Evolutionary conservation across 2,329 filamentous ascomycete genomes (phyloP), one percentile per base, ranked within the genome.

Genomic region (Xylaria multiplex): DNA sequence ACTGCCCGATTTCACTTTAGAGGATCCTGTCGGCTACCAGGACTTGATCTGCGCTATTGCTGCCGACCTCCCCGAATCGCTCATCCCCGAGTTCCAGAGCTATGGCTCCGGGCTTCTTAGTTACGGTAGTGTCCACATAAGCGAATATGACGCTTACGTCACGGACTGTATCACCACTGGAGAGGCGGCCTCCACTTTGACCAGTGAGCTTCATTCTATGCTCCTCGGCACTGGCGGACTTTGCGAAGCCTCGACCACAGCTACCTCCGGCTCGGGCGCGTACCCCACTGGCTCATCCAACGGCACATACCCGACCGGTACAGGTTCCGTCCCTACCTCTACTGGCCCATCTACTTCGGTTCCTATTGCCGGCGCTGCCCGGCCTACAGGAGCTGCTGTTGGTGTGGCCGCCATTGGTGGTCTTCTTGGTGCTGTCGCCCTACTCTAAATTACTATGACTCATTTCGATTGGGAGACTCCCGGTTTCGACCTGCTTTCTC

Each of bases 111-210:
- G 8, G 1, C 56, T 66, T 19, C 45, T 64, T 19, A 64, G 50
- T 24, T 64, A 64, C 16, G 65, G 56, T 13, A 63, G 64, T 59
- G 45, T 32, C 14, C 64, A 63, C 22, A 43, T 66, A 27, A 55
- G 35, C 43, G n/a, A 27, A 5, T 66, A 63, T 9, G 59, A 66
- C 19, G 42, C 24, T 19, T 66, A 37, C 27, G 27, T 63, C 48
- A 66, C 64, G 8, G 11, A 66, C 0, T 66, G 64, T 7, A 27
- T 66, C 8, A 60, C 56, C 9, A 61, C 62, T 4, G 62, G 62
- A 16, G 13, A 6, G 24, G 52, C 32, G 2, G 62, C 57, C n/a
- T 14, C 62, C 14, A 56, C 32, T 9, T n/a, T 56, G 3, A 59
- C 49, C 22, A 64, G 62, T 55, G 48, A 59, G 1, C 49, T 64